Conservation (phyloP, 1,284 basidiomycete species). For the Cutaneotrichosporon daszewskae region DNA sequence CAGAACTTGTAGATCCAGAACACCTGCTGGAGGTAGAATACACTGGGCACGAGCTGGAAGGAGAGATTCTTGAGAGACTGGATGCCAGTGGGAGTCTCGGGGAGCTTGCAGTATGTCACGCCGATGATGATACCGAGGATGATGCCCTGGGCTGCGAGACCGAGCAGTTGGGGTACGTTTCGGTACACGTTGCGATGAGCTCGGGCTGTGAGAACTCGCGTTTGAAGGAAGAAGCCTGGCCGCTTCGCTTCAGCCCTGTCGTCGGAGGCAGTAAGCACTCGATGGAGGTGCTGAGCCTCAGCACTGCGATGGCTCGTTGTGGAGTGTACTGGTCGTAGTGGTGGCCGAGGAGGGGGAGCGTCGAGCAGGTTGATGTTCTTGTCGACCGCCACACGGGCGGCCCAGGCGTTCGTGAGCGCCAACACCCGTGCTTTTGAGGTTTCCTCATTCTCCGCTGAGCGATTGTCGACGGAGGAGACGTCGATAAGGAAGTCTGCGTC, state of each 20-base stretch:
- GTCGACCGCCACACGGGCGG: neutral
- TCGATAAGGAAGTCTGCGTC: slow-evolving; percentile 53
- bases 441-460: slow-evolving; percentile 47
- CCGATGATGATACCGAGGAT: slow-evolving; percentile 37
- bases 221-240: slow-evolving; percentile 39
- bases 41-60: slow-evolving; percentile 43
- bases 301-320: neutral
- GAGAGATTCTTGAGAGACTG: slow-evolving; percentile 47
- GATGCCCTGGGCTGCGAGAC: slow-evolving; percentile 41
- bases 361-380: neutral
- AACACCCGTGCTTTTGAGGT: slow-evolving; percentile 29
- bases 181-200: slow-evolving; percentile 44
- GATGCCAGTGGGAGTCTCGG: slow-evolving; percentile 47
- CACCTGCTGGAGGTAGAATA: slow-evolving; percentile 43
- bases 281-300: slow-evolving; percentile 6
- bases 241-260: slow-evolving; percentile 19
- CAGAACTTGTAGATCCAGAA: slow-evolving; percentile 47
- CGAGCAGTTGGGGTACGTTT: slow-evolving; percentile 39
- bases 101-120: slow-evolving; percentile 25
- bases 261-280: neutral
- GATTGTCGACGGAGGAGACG: slow-evolving; percentile 50
- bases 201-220: slow-evolving; percentile 36
- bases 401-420: slow-evolving; percentile 35
- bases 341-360: neutral
- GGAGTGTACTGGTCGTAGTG: neutral